Conservation (phyloP, 75 land plant genomes). For the Adiantum capillusveneris region DNA sequence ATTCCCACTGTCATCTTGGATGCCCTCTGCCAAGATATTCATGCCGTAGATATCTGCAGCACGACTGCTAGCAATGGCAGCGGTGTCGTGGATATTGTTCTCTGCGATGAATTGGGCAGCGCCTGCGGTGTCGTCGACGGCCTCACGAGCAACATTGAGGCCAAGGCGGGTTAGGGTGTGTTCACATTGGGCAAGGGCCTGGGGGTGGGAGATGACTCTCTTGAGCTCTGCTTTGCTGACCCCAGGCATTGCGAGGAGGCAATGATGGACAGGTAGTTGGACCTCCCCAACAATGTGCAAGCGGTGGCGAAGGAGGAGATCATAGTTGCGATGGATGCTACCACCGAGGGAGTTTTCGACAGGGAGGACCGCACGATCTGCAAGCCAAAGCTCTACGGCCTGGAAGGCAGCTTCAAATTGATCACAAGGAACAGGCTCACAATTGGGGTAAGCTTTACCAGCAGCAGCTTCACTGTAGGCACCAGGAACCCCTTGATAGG, state of each 20-base stretch:
- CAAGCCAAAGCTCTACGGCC: constrained; percentile 69
- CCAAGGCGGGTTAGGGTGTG: constrained; percentile 43
- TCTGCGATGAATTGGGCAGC: constrained; percentile 47
- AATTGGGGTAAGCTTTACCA: constrained; percentile 55
- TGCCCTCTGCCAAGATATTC: constrained; percentile 36
- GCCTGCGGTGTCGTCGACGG: constrained; percentile 71
- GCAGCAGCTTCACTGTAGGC: constrained; percentile 72
- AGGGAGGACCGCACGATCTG: constrained; percentile 63
- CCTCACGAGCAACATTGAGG: constrained; percentile 48
- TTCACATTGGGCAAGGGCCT: constrained; percentile 65
- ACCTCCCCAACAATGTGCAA: constrained; percentile 77
- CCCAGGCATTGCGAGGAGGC: constrained; percentile 64
- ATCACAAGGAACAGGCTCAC: constrained; percentile 70
- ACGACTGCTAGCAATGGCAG: constrained; percentile 26
- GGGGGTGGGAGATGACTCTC: constrained; percentile 57
- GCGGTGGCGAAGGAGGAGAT: constrained; percentile 66
- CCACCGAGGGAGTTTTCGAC: constrained; percentile 72
- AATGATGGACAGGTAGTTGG: constrained; percentile 63
- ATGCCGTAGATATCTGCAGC: constrained; percentile 44
- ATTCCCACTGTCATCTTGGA: constrained; percentile 35
- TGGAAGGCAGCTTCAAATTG: constrained; percentile 68
- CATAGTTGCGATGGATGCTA: constrained; percentile 63
- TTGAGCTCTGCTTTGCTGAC: constrained; percentile 39
- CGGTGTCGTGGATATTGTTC: constrained; percentile 34
- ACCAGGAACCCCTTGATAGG: constrained; percentile 46